phyloP scores from a whole-genome alignment of 2,329 filamentous ascomycete genomes.

The Cercospora sojina region DNA sequence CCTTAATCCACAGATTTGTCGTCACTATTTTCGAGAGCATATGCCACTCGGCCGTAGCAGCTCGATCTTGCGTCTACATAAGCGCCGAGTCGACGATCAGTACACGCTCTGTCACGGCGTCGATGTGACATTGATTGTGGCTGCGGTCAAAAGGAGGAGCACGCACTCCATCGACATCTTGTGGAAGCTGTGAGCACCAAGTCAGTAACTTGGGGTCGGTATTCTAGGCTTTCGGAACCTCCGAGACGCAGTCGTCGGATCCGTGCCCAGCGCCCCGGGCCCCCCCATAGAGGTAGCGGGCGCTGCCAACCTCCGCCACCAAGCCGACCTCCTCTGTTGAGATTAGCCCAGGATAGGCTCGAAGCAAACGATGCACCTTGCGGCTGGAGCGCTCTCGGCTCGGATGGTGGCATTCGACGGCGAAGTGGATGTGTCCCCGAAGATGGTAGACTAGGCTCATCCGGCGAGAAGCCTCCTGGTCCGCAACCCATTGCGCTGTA shows the following conservation, averaged over 20 bases:
- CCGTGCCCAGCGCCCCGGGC: constrained; percentile 12
- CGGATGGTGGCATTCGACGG: not conserved
- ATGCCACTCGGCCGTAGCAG: not conserved
- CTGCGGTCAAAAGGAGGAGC: not conserved
- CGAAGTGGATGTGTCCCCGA: not conserved
- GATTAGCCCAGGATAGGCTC: not conserved
- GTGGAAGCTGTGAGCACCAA: not conserved
- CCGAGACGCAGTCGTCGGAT: not conserved
- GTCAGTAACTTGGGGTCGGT: not conserved
- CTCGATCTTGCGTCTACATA: not conserved
- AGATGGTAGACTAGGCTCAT: not conserved
- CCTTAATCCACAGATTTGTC: not conserved
- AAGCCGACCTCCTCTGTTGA: not conserved
- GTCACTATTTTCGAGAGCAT: not conserved
- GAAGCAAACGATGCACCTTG: not conserved
- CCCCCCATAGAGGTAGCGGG: not conserved
- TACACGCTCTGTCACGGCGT: not conserved
- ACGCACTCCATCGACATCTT: not conserved
- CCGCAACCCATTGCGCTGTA: not conserved
- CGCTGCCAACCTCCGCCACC: constrained; percentile 6
- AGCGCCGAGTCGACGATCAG: not conserved
- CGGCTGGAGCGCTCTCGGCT: not conserved
- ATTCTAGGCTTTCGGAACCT: not conserved
- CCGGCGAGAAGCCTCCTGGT: not conserved
- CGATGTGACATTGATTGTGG: not conserved